Base-by-base conservation (phyloP, 352 stramenopile genomes). In the Lagenidium sp. region DNA sequence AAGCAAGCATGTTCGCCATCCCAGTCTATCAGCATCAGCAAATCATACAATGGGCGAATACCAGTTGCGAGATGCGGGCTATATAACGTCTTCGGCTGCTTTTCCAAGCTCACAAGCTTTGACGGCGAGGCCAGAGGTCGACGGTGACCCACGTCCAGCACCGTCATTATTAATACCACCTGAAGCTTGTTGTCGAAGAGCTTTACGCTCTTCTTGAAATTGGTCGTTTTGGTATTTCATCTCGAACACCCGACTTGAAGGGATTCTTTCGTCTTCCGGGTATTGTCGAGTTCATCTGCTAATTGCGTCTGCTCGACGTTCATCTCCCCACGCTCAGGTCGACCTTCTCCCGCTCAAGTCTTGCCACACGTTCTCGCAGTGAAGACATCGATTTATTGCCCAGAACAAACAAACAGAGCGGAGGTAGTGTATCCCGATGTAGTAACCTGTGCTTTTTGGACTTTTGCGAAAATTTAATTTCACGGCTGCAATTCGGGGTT, bases 161-260 rank as follows among this genome's bases (percentile, higher is more conserved):
- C 20, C 36, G 20, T n/a, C n/a, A n/a, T n/a, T n/a, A 32, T 15
- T 32, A 15, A 22, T 18, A 4, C 4, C 32, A 15, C 24, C 23
- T 13, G 29, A 13, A 13, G 31, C 20, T 8, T 35, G 40, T 32
- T 60, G 52, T 8, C 41, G 41, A 16, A 61, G 24, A 0, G 20
- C 5, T 36, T 65, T 57, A 4, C 85, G 31, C 40, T 87, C 70
- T 37, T 93, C 81, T 8, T 57, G 57, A 2, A 90, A 58, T 35
- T 87, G 66, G 11, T 85, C 74, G 46, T 79, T 83, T 50, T 91
- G 65, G 21, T 80, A 74, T 57, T 88, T 82, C 34, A 84, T 59
- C 47, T 93, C 66, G 26, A 83, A 65, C 0, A 88, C 8, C 68
- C 62, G 19, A 74, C 60, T 41, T 93, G 78, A 18, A 88, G 54